phyloP scores from a whole-genome alignment of 805 yeast genomes.

The Hanseniaspora pseudoguilliermondii region DNA sequence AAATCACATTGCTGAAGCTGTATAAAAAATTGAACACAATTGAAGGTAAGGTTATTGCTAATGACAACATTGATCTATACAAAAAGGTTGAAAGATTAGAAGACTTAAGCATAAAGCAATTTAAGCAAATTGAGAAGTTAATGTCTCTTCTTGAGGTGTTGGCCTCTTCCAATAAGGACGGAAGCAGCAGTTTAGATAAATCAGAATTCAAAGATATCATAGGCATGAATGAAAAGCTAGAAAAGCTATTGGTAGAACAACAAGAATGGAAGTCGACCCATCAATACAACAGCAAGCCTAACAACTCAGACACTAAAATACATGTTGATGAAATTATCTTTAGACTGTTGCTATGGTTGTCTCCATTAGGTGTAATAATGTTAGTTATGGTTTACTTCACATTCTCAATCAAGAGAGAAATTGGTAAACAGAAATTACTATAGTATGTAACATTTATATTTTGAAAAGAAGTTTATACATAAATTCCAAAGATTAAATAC shows the following conservation, averaged over 20 bases:
- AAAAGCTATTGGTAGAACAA: slow-evolving; percentile 23
- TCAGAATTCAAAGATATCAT: slow-evolving; percentile 21
- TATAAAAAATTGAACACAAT: slow-evolving; percentile 24
- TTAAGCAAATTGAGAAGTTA: slow-evolving; percentile 19
- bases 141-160: slow-evolving; percentile 13
- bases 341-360: slow-evolving; percentile 22
- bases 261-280: slow-evolving; percentile 23
- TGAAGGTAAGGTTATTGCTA: slow-evolving; percentile 27
- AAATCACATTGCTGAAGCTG: slow-evolving; percentile 17
- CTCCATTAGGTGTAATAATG: slow-evolving; percentile 24
- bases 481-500: too few species aligned
- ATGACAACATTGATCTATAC: slow-evolving; percentile 23
- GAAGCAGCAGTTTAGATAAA: background rate
- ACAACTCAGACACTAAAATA: slow-evolving; percentile 7
- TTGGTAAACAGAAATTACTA: slow-evolving; percentile 25
- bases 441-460: slow-evolving; percentile 13
- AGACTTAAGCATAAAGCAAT: slow-evolving; percentile 20
- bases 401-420: slow-evolving; percentile 26
- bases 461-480: too few species aligned
- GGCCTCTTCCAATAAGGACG: slow-evolving; percentile 8
- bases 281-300: slow-evolving; percentile 10
- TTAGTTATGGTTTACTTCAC: slow-evolving; percentile 27
- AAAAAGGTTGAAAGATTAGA: slow-evolving; percentile 19
- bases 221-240: slow-evolving; percentile 23
- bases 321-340: slow-evolving; percentile 25